Evolutionary conservation across 2,329 filamentous ascomycete genomes (phyloP), one percentile per base, ranked within the genome.

Genomic region (Scedosporium aurantiacum): DNA sequence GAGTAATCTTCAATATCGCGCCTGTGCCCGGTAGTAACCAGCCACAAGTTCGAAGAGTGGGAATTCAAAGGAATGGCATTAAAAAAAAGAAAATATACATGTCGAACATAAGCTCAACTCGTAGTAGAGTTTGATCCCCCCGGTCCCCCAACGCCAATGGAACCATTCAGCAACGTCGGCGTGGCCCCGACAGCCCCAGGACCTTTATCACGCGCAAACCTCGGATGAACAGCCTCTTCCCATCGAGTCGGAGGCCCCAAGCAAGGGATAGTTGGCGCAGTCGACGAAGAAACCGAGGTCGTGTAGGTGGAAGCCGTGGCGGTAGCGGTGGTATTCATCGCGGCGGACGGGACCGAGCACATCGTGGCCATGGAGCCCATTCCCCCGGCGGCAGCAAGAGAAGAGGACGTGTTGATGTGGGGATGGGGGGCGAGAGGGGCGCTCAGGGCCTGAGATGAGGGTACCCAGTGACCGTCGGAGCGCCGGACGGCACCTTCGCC

Each of bases 401-500:
- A 50, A 8, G 50, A 37, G 45, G 45, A 21, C 2, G 45, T 45
- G 41, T 32, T 25, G 32, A 55, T 32, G 2, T 28, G 28, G n/a
- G 27, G 58, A 23, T 50, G 25, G 45, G 58, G 23, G 25, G 37
- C 16, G 12, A 40, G 54, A 57, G 54, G 25, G 23, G 32, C 16
- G 27, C 23, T 54, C 5, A 57, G 47, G 18, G 32, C 32, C 32
- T 55, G 28, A 1, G 54, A 62, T 21, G 54, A 59, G 0, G 58
- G 50, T 4, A 60, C 57, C 55, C 37, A 56, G 10, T 57, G 27
- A 56, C 58, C 54, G 52, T 58, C 45, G 40, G 65, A 65, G 61
- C 63, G 62, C 23, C 40, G 54, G 25, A 57, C 18, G 16, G 55
- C 56, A n/a, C 43, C 56, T 43, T 63, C 61, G 21, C 61, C 58